phyloP scores from a whole-genome alignment of 257 asterid genomes.

The Solanum megistacrolobum region DNA sequence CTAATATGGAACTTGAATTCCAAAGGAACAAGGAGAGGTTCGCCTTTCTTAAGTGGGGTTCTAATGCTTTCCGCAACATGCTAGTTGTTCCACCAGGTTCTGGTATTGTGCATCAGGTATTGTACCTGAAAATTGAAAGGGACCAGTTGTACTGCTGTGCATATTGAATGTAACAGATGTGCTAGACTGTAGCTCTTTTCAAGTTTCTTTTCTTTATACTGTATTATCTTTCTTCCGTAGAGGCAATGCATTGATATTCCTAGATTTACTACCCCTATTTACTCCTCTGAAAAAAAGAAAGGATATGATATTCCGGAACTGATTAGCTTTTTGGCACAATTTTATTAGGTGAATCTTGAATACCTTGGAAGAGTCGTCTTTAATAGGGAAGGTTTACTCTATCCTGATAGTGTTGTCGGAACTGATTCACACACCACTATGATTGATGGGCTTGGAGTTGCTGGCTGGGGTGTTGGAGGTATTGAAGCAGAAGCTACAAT shows the following conservation, averaged over 20 bases:
- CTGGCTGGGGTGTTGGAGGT: constrained; percentile 99
- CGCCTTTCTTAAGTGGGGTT: constrained; percentile 98
- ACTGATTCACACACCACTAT: constrained; percentile 97
- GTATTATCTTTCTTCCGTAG: neutral
- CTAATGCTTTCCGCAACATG: constrained; percentile 87
- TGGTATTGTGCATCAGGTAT: constrained; percentile 98
- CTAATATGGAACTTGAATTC: constrained; percentile 87
- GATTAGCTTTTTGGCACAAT: neutral
- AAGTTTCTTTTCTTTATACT: neutral
- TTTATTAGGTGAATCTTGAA: constrained; percentile 77
- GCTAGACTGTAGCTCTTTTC: neutral
- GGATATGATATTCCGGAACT: neutral
- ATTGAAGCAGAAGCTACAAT: constrained; percentile 98
- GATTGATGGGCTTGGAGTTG: constrained; percentile 97
- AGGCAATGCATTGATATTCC: neutral
- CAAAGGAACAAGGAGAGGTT: constrained; percentile 94
- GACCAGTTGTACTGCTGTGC: neutral
- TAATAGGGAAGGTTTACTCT: constrained; percentile 67
- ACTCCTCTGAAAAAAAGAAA: neutral
- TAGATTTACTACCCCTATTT: neutral
- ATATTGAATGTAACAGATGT: neutral
- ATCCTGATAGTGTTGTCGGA: constrained; percentile 97
- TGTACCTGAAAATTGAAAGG: constrained; percentile 3
- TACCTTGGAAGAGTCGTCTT: constrained; percentile 95
- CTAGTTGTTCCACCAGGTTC: constrained; percentile 99